Conservation (phyloP, 495 filamentous ascomycete species). For the Parathielavia hyrcaniae region DNA sequence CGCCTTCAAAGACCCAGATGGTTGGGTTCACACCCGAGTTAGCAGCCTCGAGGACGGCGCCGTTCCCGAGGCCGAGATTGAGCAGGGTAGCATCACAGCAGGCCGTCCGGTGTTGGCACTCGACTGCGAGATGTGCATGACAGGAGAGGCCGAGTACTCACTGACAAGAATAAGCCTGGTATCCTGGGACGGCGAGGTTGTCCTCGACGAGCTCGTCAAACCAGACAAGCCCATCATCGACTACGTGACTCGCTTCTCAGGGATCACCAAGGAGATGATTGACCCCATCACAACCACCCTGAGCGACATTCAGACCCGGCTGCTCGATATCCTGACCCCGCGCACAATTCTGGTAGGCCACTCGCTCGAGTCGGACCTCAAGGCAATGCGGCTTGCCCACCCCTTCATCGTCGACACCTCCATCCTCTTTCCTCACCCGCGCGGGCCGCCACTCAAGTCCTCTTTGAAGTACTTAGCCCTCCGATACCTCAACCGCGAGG, state of each 20-base stretch:
- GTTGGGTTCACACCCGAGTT: slow-evolving; percentile 81
- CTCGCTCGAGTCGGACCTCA: slow-evolving; percentile 84
- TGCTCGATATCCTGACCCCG: slow-evolving; percentile 66
- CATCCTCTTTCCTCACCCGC: slow-evolving; percentile 64
- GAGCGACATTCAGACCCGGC: slow-evolving; percentile 69
- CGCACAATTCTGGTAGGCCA: slow-evolving; percentile 82
- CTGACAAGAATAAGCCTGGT: slow-evolving; percentile 84
- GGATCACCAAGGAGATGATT: slow-evolving; percentile 80
- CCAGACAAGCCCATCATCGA: slow-evolving; percentile 76
- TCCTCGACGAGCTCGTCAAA: slow-evolving; percentile 89
- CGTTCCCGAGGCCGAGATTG: slow-evolving; percentile 60
- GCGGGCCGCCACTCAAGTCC: slow-evolving; percentile 51
- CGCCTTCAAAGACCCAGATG: slow-evolving; percentile 48
- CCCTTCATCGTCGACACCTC: slow-evolving; percentile 90
- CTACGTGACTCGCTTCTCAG: slow-evolving; percentile 85
- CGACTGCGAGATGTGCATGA: slow-evolving; percentile 96
- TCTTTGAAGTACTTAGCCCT: slow-evolving; percentile 79
- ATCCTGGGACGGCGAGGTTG: slow-evolving; percentile 71
- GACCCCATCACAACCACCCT: slow-evolving; percentile 76
- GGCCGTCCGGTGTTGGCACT: slow-evolving; percentile 76
- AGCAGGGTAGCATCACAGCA: slow-evolving; percentile 74
- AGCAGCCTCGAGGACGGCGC: slow-evolving; percentile 57
- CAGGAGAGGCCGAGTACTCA: slow-evolving; percentile 64
- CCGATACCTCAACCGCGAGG: slow-evolving; percentile 72
- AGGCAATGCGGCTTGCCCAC: slow-evolving; percentile 75